Conservation (phyloP, 495 filamentous ascomycete genomes). For the Penicillium parvum region DNA sequence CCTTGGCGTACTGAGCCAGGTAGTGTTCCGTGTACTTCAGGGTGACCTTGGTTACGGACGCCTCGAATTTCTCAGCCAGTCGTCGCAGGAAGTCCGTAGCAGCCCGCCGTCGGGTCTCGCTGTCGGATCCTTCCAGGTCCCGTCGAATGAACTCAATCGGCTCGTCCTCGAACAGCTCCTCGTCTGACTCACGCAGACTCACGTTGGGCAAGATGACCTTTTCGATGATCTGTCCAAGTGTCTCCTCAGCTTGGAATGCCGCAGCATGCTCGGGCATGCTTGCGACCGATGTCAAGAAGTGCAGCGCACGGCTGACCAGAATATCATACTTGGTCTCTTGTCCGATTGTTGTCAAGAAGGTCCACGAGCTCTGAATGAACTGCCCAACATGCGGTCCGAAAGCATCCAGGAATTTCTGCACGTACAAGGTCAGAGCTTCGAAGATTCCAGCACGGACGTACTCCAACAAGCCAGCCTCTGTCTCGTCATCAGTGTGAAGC, state of each 20-base stretch:
- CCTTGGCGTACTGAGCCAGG: slow-evolving; percentile 60
- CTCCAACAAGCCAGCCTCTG: slow-evolving; percentile 79
- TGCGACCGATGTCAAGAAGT: slow-evolving; percentile 89
- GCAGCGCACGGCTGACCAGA: slow-evolving; percentile 87
- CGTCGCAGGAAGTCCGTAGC: slow-evolving; percentile 90
- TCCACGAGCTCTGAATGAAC: slow-evolving; percentile 88
- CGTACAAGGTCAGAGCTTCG: slow-evolving; percentile 78
- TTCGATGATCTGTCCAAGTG: slow-evolving; percentile 78
- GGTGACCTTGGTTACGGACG: slow-evolving; percentile 74
- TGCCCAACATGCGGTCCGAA: slow-evolving; percentile 72
- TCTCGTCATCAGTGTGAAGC: slow-evolving; percentile 76
- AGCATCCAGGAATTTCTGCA: slow-evolving; percentile 90
- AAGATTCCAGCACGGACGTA: slow-evolving; percentile 88
- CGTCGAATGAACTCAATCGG: slow-evolving; percentile 97
- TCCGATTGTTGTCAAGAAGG: slow-evolving; percentile 77
- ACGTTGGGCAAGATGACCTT: slow-evolving; percentile 95
- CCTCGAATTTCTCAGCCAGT: slow-evolving; percentile 83
- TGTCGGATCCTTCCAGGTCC: slow-evolving; percentile 94
- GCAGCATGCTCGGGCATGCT: slow-evolving; percentile 69
- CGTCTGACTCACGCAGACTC: slow-evolving; percentile 80
- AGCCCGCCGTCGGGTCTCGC: slow-evolving; percentile 83
- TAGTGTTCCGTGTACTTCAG: slow-evolving; percentile 77
- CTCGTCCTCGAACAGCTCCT: slow-evolving; percentile 96
- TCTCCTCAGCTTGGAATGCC: slow-evolving; percentile 75
- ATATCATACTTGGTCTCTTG: slow-evolving; percentile 90